Evolutionary conservation across 768 basidiomycete genomes (phyloP).

Genomic region (Lentinus brumalis): DNA sequence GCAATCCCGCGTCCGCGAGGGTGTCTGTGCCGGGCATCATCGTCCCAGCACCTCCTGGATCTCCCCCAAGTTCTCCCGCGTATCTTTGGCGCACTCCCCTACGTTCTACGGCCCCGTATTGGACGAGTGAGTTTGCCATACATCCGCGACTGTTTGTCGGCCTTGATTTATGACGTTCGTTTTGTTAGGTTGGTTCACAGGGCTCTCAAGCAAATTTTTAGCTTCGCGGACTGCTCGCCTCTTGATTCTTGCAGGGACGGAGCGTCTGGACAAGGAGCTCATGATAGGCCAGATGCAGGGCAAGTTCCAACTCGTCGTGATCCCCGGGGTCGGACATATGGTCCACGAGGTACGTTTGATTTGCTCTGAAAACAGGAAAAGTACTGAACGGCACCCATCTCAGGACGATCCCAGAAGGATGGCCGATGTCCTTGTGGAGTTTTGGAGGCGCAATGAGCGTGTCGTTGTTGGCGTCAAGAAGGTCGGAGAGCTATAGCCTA

Average conservation of each 20-base stretch:
- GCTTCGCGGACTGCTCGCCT: constrained; percentile 77
- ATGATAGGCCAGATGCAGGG: constrained; percentile 88
- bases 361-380: background rate
- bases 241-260: constrained; percentile 89
- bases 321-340: constrained; percentile 89
- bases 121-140: constrained; percentile 65
- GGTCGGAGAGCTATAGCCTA: constrained; percentile 47
- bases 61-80: constrained; percentile 40
- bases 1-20: constrained; percentile 79
- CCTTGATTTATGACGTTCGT: background rate
- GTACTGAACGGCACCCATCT: background rate
- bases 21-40: constrained; percentile 87
- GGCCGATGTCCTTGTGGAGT: constrained; percentile 82
- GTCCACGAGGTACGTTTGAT: constrained; percentile 76
- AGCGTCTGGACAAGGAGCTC: constrained; percentile 87
- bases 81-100: constrained; percentile 87
- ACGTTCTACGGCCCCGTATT: constrained; percentile 82
- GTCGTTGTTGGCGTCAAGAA: constrained; percentile 61
- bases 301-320: constrained; percentile 92
- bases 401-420: constrained; percentile 86
- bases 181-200: constrained; percentile 83
- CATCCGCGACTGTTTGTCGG: background rate
- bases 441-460: constrained; percentile 88
- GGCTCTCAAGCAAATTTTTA: constrained; percentile 81
- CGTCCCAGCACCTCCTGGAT: constrained; percentile 39